These are phyloP conservation scores for Capsicum pubescens DNA, from an alignment of 257 asterid genomes.

Conservation along the genomic window DNA sequence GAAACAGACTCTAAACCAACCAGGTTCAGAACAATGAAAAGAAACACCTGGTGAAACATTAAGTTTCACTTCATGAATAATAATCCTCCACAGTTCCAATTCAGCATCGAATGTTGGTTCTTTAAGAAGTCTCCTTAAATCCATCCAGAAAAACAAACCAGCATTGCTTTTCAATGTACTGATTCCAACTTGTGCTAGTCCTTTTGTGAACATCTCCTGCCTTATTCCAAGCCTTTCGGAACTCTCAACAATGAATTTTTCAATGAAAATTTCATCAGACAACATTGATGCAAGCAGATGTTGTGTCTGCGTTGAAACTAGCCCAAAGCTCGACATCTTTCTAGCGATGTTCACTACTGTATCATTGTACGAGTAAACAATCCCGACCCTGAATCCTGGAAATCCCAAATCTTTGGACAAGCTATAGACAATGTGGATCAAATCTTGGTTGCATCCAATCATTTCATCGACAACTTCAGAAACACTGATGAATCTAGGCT, in stretches of 20 bases:
- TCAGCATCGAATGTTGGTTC: constrained; percentile 65
- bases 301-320: constrained; percentile 85
- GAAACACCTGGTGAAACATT: constrained; percentile 83
- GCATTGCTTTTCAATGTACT: constrained; percentile 61
- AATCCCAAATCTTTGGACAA: constrained; percentile 85
- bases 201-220: constrained; percentile 48
- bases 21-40: constrained; percentile 81
- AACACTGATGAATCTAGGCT: constrained; percentile 70
- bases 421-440: constrained; percentile 80
- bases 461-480: constrained; percentile 64
- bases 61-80: constrained; percentile 67
- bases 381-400: constrained; percentile 84
- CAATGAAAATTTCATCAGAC: constrained; percentile 63
- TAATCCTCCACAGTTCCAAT: constrained; percentile 63
- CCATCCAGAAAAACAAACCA: constrained; percentile 83
- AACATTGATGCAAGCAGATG: constrained; percentile 66
- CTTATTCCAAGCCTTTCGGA: constrained; percentile 54
- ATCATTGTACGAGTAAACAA: constrained; percentile 77
- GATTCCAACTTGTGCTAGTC: constrained; percentile 62
- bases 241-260: constrained; percentile 53
- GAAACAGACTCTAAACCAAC: constrained; percentile 89
- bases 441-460: constrained; percentile 45
- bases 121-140: constrained; percentile 55
- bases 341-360: constrained; percentile 57
- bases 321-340: constrained; percentile 87